Conservation (phyloP, 768 basidiomycete species). For the Termitomyces titanicus region DNA sequence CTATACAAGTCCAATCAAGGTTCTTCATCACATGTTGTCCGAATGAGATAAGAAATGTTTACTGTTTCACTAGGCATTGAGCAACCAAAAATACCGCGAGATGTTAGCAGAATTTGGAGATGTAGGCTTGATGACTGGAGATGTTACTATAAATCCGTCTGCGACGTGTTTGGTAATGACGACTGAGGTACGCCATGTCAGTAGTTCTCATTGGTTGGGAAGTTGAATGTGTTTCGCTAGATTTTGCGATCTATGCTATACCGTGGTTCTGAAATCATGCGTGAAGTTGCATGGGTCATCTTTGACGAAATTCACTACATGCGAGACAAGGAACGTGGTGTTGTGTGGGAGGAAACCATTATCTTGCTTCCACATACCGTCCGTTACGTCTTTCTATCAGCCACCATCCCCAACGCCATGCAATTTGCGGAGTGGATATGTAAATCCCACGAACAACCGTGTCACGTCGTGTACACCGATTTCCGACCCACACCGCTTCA, state of each 20-base stretch:
- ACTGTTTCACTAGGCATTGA: conserved; percentile 70
- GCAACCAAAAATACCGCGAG: conserved; percentile 99
- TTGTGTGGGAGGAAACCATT: conserved; percentile 99
- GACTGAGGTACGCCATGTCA: conserved; percentile 67
- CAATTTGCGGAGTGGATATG: conserved; percentile 99
- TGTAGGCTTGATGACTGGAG: conserved; percentile 98
- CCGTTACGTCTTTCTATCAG: conserved; percentile 97
- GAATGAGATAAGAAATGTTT: conserved; percentile 4
- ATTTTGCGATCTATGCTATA: conserved; percentile 99
- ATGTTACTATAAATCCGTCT: conserved; percentile 97
- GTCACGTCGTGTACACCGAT: conserved; percentile 99
- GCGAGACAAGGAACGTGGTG: conserved; percentile 98
- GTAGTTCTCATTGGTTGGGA: background rate
- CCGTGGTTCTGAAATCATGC: conserved; percentile 97
- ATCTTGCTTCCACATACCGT: conserved; percentile 95
- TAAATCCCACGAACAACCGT: conserved; percentile 95
- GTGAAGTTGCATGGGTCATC: conserved; percentile 99
- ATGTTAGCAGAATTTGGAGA: conserved; percentile 97
- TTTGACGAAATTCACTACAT: conserved; percentile 99
- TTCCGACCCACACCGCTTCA: conserved; percentile 97
- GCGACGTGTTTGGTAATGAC: conserved; percentile 99
- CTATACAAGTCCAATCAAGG: conserved; percentile 99
- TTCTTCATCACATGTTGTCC: conserved; percentile 36
- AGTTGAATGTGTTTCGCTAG: conserved; percentile 33
- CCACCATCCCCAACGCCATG: conserved; percentile 99